A percentile compares a stretch with the other conserved stretches of the same genome.
Conservation (phyloP, 257 asterid genomes). For the Petrea volubilis region DNA sequence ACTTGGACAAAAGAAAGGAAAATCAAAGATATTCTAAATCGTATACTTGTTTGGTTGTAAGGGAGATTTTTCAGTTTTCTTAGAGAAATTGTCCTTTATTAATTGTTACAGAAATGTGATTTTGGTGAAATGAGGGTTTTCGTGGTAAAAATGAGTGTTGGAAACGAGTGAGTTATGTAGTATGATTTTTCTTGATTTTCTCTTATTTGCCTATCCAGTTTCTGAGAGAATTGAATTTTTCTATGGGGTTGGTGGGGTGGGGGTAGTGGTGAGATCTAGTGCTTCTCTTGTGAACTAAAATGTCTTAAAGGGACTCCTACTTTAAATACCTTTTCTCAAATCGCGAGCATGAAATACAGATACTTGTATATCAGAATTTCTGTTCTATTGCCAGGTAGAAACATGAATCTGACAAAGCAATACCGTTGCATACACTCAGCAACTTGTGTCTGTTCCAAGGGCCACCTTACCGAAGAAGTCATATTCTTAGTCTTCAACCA, state of each 20-base stretch:
- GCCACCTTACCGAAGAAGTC: constrained; percentile 79
- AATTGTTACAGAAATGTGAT: too few relatives aligned
- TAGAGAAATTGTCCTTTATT: too few relatives aligned
- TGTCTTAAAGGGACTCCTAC: not conserved
- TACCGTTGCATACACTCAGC: constrained; percentile 91
- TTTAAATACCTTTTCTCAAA: not conserved
- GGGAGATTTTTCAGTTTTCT: too few relatives aligned
- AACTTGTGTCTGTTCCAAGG: constrained; percentile 80
- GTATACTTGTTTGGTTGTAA: too few relatives aligned
- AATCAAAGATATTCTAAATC: too few relatives aligned
- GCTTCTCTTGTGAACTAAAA: not conserved
- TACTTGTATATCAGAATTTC: not conserved
- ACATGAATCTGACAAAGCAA: constrained; percentile 73
- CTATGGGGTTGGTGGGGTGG: not conserved
- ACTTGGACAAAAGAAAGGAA: too few relatives aligned
- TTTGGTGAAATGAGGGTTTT: too few relatives aligned
- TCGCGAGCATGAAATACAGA: not conserved
- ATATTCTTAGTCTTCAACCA: constrained; percentile 73
- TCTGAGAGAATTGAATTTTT: not conserved
- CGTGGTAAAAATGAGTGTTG: too few relatives aligned
- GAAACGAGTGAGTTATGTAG: too few relatives aligned
- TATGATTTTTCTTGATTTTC: too few relatives aligned
- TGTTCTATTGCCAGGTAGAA: constrained; percentile 38
- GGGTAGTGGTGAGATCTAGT: not conserved
- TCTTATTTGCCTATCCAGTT: too few relatives aligned